Percentiles rank a stretch among this genome's conserved stretches.
These are phyloP conservation scores for Schizosaccharomyces pombe DNA, from an alignment of 805 yeast genomes.

Conservation along the genomic window DNA sequence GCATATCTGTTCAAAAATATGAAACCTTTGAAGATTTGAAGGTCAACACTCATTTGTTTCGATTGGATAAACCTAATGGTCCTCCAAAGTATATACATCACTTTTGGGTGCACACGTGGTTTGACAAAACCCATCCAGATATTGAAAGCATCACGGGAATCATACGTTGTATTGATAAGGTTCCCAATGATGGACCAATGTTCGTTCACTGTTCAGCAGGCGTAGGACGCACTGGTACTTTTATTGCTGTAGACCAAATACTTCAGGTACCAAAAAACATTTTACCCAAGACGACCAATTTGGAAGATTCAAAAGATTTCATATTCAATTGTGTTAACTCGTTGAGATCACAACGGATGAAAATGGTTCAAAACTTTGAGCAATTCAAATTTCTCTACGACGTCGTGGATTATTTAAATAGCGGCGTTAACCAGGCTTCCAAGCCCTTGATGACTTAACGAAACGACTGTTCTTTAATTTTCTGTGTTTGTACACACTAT, in stretches of 20 bases:
- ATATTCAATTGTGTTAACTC: neutral
- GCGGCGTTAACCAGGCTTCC: no score
- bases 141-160: neutral
- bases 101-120: slow-evolving; percentile 22
- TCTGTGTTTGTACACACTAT: no score
- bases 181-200: slow-evolving; percentile 20
- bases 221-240: slow-evolving; percentile 89
- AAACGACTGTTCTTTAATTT: no score
- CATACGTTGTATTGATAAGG: neutral
- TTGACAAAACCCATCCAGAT: neutral
- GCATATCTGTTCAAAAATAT: no score
- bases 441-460: no score
- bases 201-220: slow-evolving; percentile 90
- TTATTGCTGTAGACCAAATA: slow-evolving; percentile 23
- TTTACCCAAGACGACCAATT: neutral
- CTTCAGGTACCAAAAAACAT: slow-evolving; percentile 8
- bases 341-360: slow-evolving; percentile 1
- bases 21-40: neutral
- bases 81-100: slow-evolving; percentile 11
- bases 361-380: neutral
- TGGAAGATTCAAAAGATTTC: neutral
- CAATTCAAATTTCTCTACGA: neutral
- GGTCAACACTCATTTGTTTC: neutral
- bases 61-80: neutral
- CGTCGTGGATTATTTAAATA: neutral